These are phyloP conservation scores for Kodamaea alishanica DNA, from an alignment of 1,139 yeast species.

Conservation along the genomic window DNA sequence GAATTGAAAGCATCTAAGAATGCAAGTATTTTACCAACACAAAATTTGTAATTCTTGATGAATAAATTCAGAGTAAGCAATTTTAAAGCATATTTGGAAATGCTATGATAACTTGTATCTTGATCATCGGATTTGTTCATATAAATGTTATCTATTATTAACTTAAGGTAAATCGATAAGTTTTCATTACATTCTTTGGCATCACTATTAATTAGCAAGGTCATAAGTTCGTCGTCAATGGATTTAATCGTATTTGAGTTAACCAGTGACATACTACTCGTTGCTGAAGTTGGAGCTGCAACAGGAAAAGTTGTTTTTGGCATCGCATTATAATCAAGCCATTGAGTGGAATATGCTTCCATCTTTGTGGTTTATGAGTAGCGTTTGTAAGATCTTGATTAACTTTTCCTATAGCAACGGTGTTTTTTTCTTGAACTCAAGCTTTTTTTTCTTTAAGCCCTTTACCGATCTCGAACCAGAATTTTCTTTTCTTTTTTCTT, in stretches of 20 bases:
- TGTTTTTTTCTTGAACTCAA: no score
- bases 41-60: constrained; percentile 33
- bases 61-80: constrained; percentile 40
- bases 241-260: not conserved
- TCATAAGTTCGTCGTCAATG: constrained; percentile 6
- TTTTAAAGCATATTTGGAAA: constrained; percentile 35
- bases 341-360: no score
- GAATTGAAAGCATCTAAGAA: constrained; percentile 30
- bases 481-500: no score
- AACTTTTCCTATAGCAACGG: no score
- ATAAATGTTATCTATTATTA: constrained; percentile 31
- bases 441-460: no score
- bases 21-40: constrained; percentile 41
- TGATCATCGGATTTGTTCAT: constrained; percentile 10
- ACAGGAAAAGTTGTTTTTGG: no score
- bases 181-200: constrained; percentile 40
- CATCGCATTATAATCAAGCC: no score
- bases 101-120: constrained; percentile 27
- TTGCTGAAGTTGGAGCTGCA: no score
- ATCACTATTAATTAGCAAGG: constrained; percentile 34
- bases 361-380: no score
- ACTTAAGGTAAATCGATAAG: constrained; percentile 34
- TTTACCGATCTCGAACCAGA: no score
- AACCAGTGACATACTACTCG: no score
- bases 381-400: no score